Percentiles rank a stretch among this genome's conserved stretches.
These are phyloP conservation scores for Verticillium longisporum DNA, from an alignment of 2,329 filamentous ascomycete species.

Conservation along the genomic window DNA sequence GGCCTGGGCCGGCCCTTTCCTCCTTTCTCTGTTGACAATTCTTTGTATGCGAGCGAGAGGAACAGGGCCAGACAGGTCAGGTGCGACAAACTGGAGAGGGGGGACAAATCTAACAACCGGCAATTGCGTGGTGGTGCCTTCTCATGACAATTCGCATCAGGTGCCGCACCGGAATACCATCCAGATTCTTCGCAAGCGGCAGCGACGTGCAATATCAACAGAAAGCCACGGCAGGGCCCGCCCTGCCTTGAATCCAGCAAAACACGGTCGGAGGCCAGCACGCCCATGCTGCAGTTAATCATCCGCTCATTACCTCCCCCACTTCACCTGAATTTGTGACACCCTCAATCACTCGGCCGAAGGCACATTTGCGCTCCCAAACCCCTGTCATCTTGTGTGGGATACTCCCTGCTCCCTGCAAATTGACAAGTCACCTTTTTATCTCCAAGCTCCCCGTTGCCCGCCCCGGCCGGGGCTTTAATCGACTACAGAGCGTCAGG, in stretches of 20 bases:
- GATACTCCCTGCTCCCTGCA: not conserved
- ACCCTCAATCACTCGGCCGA: constrained; percentile 3
- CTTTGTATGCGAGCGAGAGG: not conserved
- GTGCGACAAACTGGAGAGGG: not conserved
- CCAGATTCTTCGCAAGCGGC: not conserved
- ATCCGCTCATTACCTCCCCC: not conserved
- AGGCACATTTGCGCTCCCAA: not conserved
- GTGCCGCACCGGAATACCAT: not conserved
- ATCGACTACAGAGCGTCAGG: not conserved
- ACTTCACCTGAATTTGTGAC: constrained; percentile 5
- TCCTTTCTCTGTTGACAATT: not conserved
- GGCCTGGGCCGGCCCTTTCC: not conserved
- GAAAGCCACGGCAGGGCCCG: not conserved
- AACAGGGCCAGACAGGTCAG: no score
- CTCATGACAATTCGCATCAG: not conserved
- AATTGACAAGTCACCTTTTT: not conserved
- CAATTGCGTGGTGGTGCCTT: not conserved
- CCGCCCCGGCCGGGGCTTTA: not conserved
- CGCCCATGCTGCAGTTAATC: not conserved
- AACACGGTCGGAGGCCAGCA: not conserved
- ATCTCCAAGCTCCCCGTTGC: not conserved
- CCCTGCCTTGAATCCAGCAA: not conserved
- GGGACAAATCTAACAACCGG: not conserved
- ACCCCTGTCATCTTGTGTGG: not conserved
- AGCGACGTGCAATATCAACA: not conserved